A percentile compares a stretch with the other conserved stretches of the same genome.
Evolutionary conservation across 2,329 filamentous ascomycete species (phyloP).

Genomic region (Tolypocladium tropicale): DNA sequence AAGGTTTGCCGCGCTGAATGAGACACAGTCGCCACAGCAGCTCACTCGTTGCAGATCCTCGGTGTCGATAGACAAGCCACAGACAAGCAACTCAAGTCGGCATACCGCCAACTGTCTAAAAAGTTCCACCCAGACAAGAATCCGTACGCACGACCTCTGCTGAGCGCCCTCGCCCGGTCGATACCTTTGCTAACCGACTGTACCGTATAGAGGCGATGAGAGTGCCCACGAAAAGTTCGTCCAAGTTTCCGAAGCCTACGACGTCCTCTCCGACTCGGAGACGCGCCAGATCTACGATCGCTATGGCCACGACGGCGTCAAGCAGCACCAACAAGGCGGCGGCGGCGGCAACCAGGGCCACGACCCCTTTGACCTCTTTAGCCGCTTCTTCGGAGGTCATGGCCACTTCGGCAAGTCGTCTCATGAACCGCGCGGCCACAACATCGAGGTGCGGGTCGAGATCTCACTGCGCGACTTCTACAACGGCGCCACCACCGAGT

Average conservation of each 20-base stretch:
- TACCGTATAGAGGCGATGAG: slow-evolving; percentile 53
- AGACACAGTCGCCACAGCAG: neutral
- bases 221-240: slow-evolving; percentile 85
- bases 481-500: slow-evolving; percentile 75
- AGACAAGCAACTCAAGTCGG: slow-evolving; percentile 84
- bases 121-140: slow-evolving; percentile 98
- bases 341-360: slow-evolving; percentile 40
- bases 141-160: slow-evolving; percentile 49
- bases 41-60: slow-evolving; percentile 47
- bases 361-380: slow-evolving; percentile 95
- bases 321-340: slow-evolving; percentile 65
- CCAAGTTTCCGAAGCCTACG: slow-evolving; percentile 89
- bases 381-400: slow-evolving; percentile 87
- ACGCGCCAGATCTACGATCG: slow-evolving; percentile 86
- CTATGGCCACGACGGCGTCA: slow-evolving; percentile 83
- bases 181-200: neutral
- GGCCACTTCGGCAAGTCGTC: slow-evolving; percentile 69
- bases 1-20: slow-evolving; percentile 39
- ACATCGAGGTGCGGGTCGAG: slow-evolving; percentile 76
- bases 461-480: slow-evolving; percentile 87
- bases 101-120: slow-evolving; percentile 86
- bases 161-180: neutral
- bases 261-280: slow-evolving; percentile 71
- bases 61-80: slow-evolving; percentile 69
- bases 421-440: slow-evolving; percentile 70